A percentile compares a stretch with the other conserved stretches of the same genome.
Evolutionary conservation across 2,329 filamentous ascomycete species (phyloP).

Genomic region (Ophiostoma sp.): DNA sequence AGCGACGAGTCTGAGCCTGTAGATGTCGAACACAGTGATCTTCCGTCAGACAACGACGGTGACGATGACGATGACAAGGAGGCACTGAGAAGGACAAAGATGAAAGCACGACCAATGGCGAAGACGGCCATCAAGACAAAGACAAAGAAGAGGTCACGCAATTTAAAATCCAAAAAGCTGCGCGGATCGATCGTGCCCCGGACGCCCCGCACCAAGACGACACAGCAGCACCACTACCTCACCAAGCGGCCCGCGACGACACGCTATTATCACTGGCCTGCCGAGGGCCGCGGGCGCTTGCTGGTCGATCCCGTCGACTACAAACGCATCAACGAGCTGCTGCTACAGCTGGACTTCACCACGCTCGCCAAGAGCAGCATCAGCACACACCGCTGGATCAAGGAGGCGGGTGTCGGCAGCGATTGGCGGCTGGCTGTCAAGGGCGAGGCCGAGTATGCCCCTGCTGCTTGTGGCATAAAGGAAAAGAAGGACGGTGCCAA

Average conservation of each 20-base stretch:
- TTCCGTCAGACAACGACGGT: too few relatives aligned
- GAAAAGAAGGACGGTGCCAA: slow-evolving; percentile 31
- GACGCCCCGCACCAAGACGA: slow-evolving; percentile 58
- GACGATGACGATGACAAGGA: not conserved
- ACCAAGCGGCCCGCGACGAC: slow-evolving; percentile 46
- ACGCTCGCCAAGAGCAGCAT: slow-evolving; percentile 55
- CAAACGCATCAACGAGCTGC: slow-evolving; percentile 60
- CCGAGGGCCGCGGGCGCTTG: slow-evolving; percentile 55
- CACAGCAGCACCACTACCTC: slow-evolving; percentile 44
- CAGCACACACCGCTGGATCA: slow-evolving; percentile 65
- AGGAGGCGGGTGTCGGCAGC: slow-evolving; percentile 54
- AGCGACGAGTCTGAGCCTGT: not conserved
- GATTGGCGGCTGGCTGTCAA: slow-evolving; percentile 49
- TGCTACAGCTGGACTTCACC: slow-evolving; percentile 69
- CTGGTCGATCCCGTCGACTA: slow-evolving; percentile 61
- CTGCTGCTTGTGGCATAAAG: not conserved
- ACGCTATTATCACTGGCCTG: slow-evolving; percentile 61
- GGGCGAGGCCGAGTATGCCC: slow-evolving; percentile 37
- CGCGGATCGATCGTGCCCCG: slow-evolving; percentile 59
- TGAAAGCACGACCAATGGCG: not conserved
- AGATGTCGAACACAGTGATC: not conserved
- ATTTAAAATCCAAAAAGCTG: slow-evolving; percentile 37
- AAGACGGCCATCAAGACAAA: not conserved
- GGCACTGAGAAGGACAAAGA: not conserved
- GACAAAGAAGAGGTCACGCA: not conserved